Evolutionary conservation across 306 rosid species (phyloP).

Genomic region (Corylus americana): DNA sequence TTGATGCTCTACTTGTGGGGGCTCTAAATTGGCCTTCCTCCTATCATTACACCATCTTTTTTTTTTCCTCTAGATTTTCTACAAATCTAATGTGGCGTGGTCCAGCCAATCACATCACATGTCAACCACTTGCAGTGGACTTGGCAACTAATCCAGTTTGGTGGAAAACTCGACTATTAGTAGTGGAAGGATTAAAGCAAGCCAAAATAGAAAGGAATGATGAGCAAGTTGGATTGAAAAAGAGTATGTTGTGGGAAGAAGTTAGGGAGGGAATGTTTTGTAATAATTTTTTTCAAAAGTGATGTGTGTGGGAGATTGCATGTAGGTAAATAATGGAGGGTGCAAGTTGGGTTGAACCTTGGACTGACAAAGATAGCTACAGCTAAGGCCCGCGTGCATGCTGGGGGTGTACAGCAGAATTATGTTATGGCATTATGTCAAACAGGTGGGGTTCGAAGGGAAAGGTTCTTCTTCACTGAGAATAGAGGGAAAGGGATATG

Average conservation of each 20-base stretch:
- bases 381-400: slow-evolving; percentile 18
- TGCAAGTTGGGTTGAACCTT: neutral
- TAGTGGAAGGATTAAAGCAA: too few species aligned
- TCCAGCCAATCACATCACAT: too few species aligned
- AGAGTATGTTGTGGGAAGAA: too few species aligned
- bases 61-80: too few species aligned
- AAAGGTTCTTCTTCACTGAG: neutral
- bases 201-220: too few species aligned
- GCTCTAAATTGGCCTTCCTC: neutral
- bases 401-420: neutral
- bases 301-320: neutral
- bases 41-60: too few species aligned
- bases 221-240: too few species aligned
- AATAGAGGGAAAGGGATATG: slow-evolving; percentile 35
- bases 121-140: too few species aligned
- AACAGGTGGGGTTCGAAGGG: slow-evolving; percentile 3
- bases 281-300: too few species aligned
- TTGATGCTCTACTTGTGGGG: neutral
- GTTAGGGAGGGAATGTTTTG: neutral
- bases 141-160: too few species aligned
- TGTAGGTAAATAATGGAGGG: neutral
- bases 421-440: slow-evolving; percentile 1
- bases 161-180: too few species aligned
- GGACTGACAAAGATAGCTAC: slow-evolving; percentile 10
- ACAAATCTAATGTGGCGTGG: too few species aligned